Percentiles rank a stretch among this genome's conserved stretches.
phyloP scores from a whole-genome alignment of 768 basidiomycete species.

The Leccinum subtestaceum region DNA sequence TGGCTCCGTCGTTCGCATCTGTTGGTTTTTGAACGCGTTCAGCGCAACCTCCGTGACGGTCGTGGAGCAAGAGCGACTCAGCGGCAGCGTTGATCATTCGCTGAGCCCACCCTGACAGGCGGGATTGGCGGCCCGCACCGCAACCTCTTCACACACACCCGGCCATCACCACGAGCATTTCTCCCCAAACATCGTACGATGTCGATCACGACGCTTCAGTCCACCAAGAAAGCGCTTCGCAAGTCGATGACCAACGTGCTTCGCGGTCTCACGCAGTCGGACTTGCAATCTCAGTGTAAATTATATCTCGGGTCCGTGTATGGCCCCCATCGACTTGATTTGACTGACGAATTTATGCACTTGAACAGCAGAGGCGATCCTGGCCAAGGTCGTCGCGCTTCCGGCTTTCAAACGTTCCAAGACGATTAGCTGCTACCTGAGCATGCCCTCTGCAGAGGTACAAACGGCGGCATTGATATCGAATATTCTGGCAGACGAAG shows the following conservation, averaged over 20 bases:
- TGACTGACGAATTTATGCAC: slow-evolving; percentile 4
- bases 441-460: slow-evolving; percentile 72
- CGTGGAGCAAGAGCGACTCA: slow-evolving; percentile 7
- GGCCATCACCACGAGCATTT: neutral
- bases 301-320: neutral
- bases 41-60: slow-evolving; percentile 23
- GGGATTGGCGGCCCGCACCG: neutral
- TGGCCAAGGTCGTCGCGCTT: slow-evolving; percentile 45
- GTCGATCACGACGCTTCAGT: slow-evolving; percentile 30
- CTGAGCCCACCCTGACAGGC: slow-evolving; percentile 12
- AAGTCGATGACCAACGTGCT: slow-evolving; percentile 47
- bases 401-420: slow-evolving; percentile 49
- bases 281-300: slow-evolving; percentile 62
- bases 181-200: slow-evolving; percentile 9
- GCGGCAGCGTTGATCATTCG: slow-evolving; percentile 1
- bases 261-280: slow-evolving; percentile 39
- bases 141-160: neutral
- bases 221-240: slow-evolving; percentile 55
- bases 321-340: neutral
- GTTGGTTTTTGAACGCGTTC: neutral
- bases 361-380: slow-evolving; percentile 35
- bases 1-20: slow-evolving; percentile 27
- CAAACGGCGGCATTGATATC: slow-evolving; percentile 53
- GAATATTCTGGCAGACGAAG: slow-evolving; percentile 47
- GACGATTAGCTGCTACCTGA: slow-evolving; percentile 71